Percentiles rank a stretch among this genome's conserved stretches.
These are phyloP conservation scores for Tulasnella sp. DNA, from an alignment of 768 basidiomycete species.

Conservation along the genomic window DNA sequence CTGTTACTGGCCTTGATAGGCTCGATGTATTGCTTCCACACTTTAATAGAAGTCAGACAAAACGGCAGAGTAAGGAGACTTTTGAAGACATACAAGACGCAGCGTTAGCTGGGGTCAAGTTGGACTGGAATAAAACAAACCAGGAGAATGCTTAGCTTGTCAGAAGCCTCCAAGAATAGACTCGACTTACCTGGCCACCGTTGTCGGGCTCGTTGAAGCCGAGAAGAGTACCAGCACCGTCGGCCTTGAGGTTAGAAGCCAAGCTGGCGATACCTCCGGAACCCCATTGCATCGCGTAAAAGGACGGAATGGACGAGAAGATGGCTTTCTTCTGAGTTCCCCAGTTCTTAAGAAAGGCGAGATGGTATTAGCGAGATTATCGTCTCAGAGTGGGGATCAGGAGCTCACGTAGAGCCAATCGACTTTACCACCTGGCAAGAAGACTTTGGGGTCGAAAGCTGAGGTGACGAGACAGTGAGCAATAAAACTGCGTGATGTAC, in stretches of 20 bases:
- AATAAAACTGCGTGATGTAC: not conserved
- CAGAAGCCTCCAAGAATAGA: not conserved
- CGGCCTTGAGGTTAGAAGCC: not conserved
- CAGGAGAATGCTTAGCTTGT: not conserved
- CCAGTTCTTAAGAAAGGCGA: constrained; percentile 6
- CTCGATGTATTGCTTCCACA: constrained; percentile 10
- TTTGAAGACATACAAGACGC: not conserved
- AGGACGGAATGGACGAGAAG: not conserved
- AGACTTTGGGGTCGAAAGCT: constrained; percentile 10
- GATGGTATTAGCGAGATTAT: too few species aligned
- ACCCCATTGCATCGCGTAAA: constrained; percentile 9
- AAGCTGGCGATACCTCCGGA: constrained; percentile 2
- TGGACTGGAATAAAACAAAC: not conserved
- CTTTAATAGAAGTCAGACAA: not conserved
- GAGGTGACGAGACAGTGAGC: not conserved
- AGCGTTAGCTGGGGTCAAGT: not conserved
- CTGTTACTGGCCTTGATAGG: not conserved
- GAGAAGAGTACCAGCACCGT: not conserved
- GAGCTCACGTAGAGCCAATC: constrained; percentile 13
- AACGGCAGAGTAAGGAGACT: too few species aligned
- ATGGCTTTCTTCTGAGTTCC: not conserved
- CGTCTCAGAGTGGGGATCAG: not conserved
- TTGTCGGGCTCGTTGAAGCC: constrained; percentile 15
- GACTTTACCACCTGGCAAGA: not conserved
- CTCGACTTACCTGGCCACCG: not conserved